These are phyloP conservation scores for Yamadazyma laniorum DNA, from an alignment of 805 yeast species.

Conservation along the genomic window DNA sequence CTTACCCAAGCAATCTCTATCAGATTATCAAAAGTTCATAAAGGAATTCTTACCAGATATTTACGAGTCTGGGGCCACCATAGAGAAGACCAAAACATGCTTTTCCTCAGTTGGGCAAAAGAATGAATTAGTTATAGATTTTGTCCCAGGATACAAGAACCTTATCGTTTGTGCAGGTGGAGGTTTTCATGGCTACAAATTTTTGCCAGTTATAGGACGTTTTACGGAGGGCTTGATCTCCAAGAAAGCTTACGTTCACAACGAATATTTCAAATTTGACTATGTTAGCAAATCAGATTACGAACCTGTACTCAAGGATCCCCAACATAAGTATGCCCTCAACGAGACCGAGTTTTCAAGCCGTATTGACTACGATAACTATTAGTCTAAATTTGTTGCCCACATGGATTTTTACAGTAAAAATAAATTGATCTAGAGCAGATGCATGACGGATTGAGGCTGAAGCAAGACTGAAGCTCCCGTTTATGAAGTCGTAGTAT, in stretches of 20 bases:
- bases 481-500: too few relatives aligned
- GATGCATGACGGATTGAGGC: too few relatives aligned
- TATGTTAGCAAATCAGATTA: not conserved
- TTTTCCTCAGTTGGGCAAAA: constrained; percentile 12
- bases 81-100: not conserved
- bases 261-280: constrained; percentile 7
- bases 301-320: not conserved
- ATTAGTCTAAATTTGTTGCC: too few relatives aligned
- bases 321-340: not conserved
- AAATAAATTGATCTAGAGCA: too few relatives aligned
- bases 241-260: constrained; percentile 1
- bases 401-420: too few relatives aligned
- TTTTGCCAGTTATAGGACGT: constrained; percentile 31
- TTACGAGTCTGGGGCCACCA: constrained; percentile 2
- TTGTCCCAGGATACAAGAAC: constrained; percentile 26
- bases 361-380: not conserved
- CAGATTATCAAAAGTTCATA: constrained; percentile 1
- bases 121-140: constrained; percentile 32
- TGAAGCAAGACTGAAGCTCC: too few relatives aligned
- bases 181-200: constrained; percentile 37
- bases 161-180: constrained; percentile 36
- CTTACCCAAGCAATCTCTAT: constrained; percentile 1
- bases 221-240: constrained; percentile 4
- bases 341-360: not conserved
- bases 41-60: constrained; percentile 1